Base-by-base conservation (phyloP, 331 rosid genomes). In the Quercus tomentella region DNA sequence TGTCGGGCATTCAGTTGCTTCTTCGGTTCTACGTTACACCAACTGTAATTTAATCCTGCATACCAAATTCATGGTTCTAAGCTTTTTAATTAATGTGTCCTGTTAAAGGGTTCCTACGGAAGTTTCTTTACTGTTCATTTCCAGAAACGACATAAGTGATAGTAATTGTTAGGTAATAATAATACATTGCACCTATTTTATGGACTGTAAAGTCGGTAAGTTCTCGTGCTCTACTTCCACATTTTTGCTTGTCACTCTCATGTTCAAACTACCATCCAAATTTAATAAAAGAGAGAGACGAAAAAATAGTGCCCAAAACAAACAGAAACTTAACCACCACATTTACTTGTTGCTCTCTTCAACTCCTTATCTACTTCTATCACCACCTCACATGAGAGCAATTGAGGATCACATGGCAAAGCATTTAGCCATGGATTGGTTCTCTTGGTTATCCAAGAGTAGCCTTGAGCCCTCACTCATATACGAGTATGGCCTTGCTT, bases 401-500 rank as follows among this genome's bases (percentile, higher is more conserved):
- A 60, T 69, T 52, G 60, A 63, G 28, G 21, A 63, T 76, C 84
- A 76, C 62, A 56, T 35, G 37, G 55, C 37, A 71, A 20, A 22
- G 35, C 5, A 28, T 37, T 33, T 55, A 61, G 14, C 76, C 76
- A 89, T 95, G 98, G 98, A 96, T 69, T 96, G 99, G 99, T 96
- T 93, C 77, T 84, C 98, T 12, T 96, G 99, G 99, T 84, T 96
- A 11, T 93, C 99, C 33, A 89, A 80, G 85, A 89, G 92, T 30
- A 74, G 75, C 77, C 94, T 93, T 6, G 93, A 91, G 0, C 90
- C 96, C 4, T 83, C 92, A 2, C 88, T 89, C 0, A 79, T 89
- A 79, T 91, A 91, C 14, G 92, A 93, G 37, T 93, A 96, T 43
- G 94, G 99, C 75, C 88, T 93, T 67, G 77, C 81, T 21, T 90